Conservation (phyloP, 169 alveolate species). For the Blepharisma undulans region DNA sequence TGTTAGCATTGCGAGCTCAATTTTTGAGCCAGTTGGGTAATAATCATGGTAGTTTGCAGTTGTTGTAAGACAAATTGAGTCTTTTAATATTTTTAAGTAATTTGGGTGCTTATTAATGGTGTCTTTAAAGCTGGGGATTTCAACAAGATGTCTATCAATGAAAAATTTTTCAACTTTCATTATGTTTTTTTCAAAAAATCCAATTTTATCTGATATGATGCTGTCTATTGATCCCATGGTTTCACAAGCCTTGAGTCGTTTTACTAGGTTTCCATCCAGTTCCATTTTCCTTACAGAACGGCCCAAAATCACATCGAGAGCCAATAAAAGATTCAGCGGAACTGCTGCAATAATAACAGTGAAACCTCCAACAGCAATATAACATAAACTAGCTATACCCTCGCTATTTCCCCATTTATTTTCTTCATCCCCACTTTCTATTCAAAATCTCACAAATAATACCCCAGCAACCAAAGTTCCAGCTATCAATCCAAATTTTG, state of each 20-base stretch:
- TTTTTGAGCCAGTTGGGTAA: conserved; percentile 66
- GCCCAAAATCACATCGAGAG: conserved; percentile 90
- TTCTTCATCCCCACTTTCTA: conserved; percentile 16
- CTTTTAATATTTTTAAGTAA: conserved; percentile 33
- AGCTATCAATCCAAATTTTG: conserved; percentile 54
- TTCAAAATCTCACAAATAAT: conserved; percentile 38
- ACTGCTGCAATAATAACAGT: conserved; percentile 91
- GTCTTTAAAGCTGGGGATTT: neutral
- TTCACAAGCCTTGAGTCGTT: conserved; percentile 89
- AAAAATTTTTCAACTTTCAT: conserved; percentile 80
- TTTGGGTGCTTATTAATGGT: neutral
- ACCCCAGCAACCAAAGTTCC: conserved; percentile 60
- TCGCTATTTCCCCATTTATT: conserved; percentile 38
- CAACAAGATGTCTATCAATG: neutral
- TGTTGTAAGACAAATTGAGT: neutral
- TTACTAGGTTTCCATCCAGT: conserved; percentile 83
- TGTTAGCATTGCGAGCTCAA: conserved; percentile 85
- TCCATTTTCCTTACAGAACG: conserved; percentile 90
- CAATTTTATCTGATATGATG: conserved; percentile 92
- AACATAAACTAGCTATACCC: conserved; percentile 45
- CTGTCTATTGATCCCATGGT: conserved; percentile 93
- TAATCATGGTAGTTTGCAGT: neutral
- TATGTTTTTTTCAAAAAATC: conserved; percentile 89
- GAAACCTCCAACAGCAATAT: conserved; percentile 72
- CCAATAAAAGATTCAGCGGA: conserved; percentile 94